Evolutionary conservation across 352 stramenopile genomes (phyloP).

Genomic region (Stephanocyclus meneghinianus): DNA sequence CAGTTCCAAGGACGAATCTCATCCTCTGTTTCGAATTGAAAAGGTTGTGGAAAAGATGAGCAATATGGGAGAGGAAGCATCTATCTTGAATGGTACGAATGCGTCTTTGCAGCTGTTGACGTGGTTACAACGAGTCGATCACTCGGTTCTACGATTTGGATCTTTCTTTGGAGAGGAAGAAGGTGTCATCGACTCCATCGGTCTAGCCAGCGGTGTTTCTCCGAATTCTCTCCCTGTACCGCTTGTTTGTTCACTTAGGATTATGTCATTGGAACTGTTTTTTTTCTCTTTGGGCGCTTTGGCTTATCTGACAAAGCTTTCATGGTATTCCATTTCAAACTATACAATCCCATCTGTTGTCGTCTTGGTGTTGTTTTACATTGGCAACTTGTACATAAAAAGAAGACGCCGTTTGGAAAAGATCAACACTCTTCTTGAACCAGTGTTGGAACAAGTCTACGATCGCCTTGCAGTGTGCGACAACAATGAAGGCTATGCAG

Average conservation of each 20-base stretch:
- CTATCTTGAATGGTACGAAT: constrained; percentile 12
- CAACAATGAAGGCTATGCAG: constrained; percentile 40
- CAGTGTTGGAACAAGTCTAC: constrained; percentile 34
- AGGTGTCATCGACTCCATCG: constrained; percentile 26
- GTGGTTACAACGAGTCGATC: constrained; percentile 36
- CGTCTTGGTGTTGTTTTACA: constrained; percentile 6
- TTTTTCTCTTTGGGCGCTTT: constrained; percentile 1
- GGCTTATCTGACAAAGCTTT: constrained; percentile 1
- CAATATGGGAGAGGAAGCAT: neutral
- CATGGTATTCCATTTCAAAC: constrained; percentile 2
- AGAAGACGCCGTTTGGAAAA: constrained; percentile 27
- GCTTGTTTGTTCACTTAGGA: constrained; percentile 21
- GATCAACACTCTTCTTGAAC: constrained; percentile 29
- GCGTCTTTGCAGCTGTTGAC: constrained; percentile 9
- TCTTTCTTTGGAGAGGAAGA: constrained; percentile 22
- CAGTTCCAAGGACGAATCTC: constrained; percentile 3
- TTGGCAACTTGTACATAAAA: constrained; percentile 9
- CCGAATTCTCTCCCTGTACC: constrained; percentile 26
- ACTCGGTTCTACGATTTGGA: constrained; percentile 28
- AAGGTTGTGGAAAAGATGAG: constrained; percentile 27
- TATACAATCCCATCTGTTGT: constrained; percentile 20
- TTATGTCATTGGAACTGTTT: constrained; percentile 32
- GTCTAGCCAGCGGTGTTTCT: constrained; percentile 23
- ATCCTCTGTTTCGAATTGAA: constrained; percentile 43
- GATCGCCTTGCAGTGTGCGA: constrained; percentile 44